phyloP scores from a whole-genome alignment of 768 basidiomycete genomes.

The Mycena maculata region DNA sequence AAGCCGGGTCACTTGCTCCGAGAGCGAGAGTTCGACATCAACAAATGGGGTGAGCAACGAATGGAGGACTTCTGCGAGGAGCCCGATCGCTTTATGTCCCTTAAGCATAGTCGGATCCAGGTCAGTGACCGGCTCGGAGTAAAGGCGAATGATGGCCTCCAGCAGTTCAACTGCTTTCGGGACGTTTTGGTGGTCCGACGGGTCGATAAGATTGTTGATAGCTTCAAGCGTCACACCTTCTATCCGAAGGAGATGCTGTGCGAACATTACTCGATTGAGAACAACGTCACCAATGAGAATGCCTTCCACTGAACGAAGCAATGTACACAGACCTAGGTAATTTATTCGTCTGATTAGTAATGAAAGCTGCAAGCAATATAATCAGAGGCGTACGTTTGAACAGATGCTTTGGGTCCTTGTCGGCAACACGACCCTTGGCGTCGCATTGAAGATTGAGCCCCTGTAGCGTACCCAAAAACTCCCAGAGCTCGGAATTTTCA shows the following conservation, averaged over 20 bases:
- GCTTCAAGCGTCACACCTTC: constrained; percentile 13
- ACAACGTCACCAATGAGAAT: constrained; percentile 15
- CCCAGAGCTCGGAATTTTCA: constrained; percentile 6
- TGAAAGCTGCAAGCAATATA: not conserved
- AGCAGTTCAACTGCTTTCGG: constrained; percentile 45
- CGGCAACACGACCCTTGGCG: constrained; percentile 17
- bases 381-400: constrained; percentile 31
- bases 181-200: constrained; percentile 47
- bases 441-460: constrained; percentile 35
- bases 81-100: constrained; percentile 16
- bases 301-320: constrained; percentile 17
- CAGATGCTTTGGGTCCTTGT: constrained; percentile 36
- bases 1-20: constrained; percentile 42
- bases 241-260: constrained; percentile 34
- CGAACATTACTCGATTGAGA: constrained; percentile 38
- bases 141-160: constrained; percentile 12
- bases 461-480: constrained; percentile 4
- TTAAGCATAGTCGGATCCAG: not conserved
- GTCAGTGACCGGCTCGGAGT: not conserved
- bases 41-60: constrained; percentile 42
- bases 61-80: constrained; percentile 26
- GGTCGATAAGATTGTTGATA: constrained; percentile 40
- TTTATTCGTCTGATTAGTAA: too few species aligned
- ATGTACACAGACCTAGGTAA: constrained; percentile 28
- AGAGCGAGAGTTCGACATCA: constrained; percentile 33